Conservation (phyloP, 495 filamentous ascomycete genomes). For the Chaetomidium leptoderma region DNA sequence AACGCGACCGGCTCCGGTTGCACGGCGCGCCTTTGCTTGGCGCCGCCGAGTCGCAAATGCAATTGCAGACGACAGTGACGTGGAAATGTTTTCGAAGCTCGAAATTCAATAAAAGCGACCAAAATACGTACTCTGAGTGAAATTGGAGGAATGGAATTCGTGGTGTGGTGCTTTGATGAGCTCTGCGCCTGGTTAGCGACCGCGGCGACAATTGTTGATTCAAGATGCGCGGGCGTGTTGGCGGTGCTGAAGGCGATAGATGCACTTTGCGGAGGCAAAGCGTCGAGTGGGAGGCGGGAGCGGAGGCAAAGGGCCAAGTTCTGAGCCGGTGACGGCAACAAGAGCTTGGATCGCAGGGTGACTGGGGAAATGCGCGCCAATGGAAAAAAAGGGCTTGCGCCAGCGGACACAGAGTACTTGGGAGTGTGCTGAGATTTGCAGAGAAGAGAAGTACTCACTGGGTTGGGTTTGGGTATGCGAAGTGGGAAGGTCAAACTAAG, state of each 20-base stretch:
- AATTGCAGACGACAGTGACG: slow-evolving; percentile 36
- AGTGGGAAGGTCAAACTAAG: slow-evolving; percentile 27
- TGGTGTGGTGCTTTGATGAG: slow-evolving; percentile 25
- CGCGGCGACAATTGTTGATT: slow-evolving; percentile 7
- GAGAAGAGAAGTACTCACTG: slow-evolving; percentile 29
- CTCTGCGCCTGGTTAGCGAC: slow-evolving; percentile 7
- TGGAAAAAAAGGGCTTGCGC: slow-evolving; percentile 10
- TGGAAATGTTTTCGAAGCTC: slow-evolving; percentile 34
- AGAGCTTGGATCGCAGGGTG: slow-evolving; percentile 7
- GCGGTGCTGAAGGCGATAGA: slow-evolving; percentile 5
- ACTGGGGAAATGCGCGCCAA: slow-evolving; percentile 2
- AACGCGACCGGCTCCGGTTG: neutral
- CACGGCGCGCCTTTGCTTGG: slow-evolving; percentile 8
- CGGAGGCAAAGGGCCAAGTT: slow-evolving; percentile 2
- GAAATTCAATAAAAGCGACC: slow-evolving; percentile 21
- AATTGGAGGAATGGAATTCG: neutral
- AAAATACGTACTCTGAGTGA: slow-evolving; percentile 32
- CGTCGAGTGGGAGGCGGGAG: slow-evolving; percentile 12
- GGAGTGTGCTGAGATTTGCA: slow-evolving; percentile 16
- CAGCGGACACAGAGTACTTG: slow-evolving; percentile 28
- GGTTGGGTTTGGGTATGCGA: slow-evolving; percentile 10
- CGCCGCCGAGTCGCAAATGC: slow-evolving; percentile 27
- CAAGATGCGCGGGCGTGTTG: slow-evolving; percentile 7
- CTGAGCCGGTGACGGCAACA: slow-evolving; percentile 12
- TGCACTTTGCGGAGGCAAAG: slow-evolving; percentile 1